These are phyloP conservation scores for Ormosia semicastrata DNA, from an alignment of 306 rosid genomes.

Conservation along the genomic window DNA sequence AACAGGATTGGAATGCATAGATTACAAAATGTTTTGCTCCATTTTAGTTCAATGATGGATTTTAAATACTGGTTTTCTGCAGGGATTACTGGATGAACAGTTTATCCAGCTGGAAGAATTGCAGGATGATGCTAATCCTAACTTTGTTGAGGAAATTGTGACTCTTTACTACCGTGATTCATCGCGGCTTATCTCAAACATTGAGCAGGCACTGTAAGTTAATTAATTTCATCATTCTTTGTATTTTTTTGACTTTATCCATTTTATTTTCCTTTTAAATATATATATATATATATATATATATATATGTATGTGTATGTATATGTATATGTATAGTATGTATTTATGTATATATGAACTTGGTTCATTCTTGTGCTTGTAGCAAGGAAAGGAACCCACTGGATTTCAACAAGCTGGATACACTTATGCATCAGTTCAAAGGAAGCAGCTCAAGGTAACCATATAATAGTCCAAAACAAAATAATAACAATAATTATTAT, in stretches of 20 bases:
- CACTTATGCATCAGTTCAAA: slow-evolving; percentile 76
- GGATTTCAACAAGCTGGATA: slow-evolving; percentile 76
- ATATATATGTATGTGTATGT: too few relatives aligned
- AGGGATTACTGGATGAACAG: slow-evolving; percentile 88
- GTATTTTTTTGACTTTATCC: background rate
- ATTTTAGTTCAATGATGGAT: background rate
- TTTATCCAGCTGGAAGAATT: slow-evolving; percentile 87
- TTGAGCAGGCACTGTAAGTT: slow-evolving; percentile 68
- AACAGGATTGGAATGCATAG: background rate
- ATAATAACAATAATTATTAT: background rate
- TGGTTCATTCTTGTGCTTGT: slow-evolving; percentile 5
- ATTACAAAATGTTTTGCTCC: background rate
- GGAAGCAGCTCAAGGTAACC: slow-evolving; percentile 90
- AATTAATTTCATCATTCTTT: background rate
- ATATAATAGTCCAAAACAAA: background rate
- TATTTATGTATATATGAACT: background rate
- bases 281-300: too few relatives aligned
- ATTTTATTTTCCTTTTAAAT: background rate
- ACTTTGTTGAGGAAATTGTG: slow-evolving; percentile 86
- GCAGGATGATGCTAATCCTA: slow-evolving; percentile 88
- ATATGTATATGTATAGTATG: too few relatives aligned
- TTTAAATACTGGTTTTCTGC: slow-evolving; percentile 8
- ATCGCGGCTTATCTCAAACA: slow-evolving; percentile 54
- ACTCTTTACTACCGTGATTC: slow-evolving; percentile 81
- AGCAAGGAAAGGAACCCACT: slow-evolving; percentile 58